These are phyloP conservation scores for Cutaneotrichosporon cutaneum DNA, from an alignment of 1,284 basidiomycete genomes.

Conservation along the genomic window DNA sequence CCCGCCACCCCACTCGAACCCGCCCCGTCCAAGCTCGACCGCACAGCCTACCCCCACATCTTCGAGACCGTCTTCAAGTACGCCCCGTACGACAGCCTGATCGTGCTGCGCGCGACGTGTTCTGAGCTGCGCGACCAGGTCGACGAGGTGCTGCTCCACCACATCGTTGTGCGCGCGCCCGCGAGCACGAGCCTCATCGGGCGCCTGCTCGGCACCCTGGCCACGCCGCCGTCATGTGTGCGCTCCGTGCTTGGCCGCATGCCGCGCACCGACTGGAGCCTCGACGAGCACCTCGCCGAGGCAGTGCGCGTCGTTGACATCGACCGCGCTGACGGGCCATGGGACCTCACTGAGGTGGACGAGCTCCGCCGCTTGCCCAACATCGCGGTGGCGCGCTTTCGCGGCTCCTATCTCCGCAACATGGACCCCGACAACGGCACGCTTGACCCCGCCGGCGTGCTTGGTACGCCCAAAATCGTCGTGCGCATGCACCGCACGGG, in stretches of 20 bases:
- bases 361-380: not conserved
- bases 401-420: conserved; percentile 3
- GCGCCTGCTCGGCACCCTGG: conserved; percentile 1
- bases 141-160: conserved; percentile 10
- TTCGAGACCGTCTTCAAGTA: conserved; percentile 10
- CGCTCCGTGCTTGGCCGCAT: conserved; percentile 4
- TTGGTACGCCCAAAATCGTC: not conserved
- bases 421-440: not conserved
- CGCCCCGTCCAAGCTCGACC: not conserved
- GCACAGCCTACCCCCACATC: conserved; percentile 15
- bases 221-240: not conserved
- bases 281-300: not conserved
- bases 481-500: not conserved
- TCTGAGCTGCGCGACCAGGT: conserved; percentile 7
- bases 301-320: not conserved
- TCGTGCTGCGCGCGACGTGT: conserved; percentile 10
- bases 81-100: not conserved
- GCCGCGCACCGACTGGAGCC: conserved; percentile 1
- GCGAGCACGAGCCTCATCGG: not conserved
- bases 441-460: not conserved
- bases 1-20: not conserved
- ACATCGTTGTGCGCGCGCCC: conserved; percentile 2
- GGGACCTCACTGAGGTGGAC: not conserved
- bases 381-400: not conserved
- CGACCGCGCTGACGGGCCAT: not conserved